Base-by-base conservation (phyloP, 192 early-diverging fungal species). In the Endogone sp. region DNA sequence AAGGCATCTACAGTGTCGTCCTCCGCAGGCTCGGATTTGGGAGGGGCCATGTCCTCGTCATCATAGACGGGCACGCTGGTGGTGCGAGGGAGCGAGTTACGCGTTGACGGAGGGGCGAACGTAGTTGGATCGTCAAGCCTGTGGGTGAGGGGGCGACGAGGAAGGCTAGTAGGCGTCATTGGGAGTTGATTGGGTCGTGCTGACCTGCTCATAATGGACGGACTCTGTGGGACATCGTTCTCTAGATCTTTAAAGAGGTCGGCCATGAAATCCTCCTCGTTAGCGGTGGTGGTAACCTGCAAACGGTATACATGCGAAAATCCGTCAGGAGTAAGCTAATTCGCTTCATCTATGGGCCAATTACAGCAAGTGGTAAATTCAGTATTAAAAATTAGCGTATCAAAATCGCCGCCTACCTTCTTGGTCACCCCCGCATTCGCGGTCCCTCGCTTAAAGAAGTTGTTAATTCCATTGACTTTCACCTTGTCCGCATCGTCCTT, bases 381-480 rank as follows among this genome's bases (percentile, higher is more conserved):
- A n/a, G n/a, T n/a, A n/a, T n/a, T n/a, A 49, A 49, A 11, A 6
- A 16, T 49, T 16, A 16, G 37, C 37, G 9, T 49, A 6, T 49
- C 16, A 0, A 49, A 49, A 49, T 49, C 37, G 37, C 37, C 37
- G 16, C 37, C 16, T 16, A 49, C 37, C 37, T 49, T 49, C 37
- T 49, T 49, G 1, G 37, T 16, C 6, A 49, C 37, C 6, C 37
- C 37, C 37, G 16, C 60, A 65, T 28, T 73, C 68, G 26, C 20
- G 44, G 37, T 22, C 1, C 30, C 20, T 21, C 56, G 65, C 65
- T 24, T 28, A 22, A 68, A 68, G 30, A 59, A 68, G 10, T 32
- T 49, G 30, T 59, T 61, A 31, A 66, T 71, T 2, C 56, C 70
- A 29, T 58, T 60, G 8, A 21, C 8, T 21, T 69, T 60, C 57